A percentile compares a stretch with the other conserved stretches of the same genome.
phyloP scores from a whole-genome alignment of 2,329 filamentous ascomycete species.

The Rhynchosporium graminicola region DNA sequence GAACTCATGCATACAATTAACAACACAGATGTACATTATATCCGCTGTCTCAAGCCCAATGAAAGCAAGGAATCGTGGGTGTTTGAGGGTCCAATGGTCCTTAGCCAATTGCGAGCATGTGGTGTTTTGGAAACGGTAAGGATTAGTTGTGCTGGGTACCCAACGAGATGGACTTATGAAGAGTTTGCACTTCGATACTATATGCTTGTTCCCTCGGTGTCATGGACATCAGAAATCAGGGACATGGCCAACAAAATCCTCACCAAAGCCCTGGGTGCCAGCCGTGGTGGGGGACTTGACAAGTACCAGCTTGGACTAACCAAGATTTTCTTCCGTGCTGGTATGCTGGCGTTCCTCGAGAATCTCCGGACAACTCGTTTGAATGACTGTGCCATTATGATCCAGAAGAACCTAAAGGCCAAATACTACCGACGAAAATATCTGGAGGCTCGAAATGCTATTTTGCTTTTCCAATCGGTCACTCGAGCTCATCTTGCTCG shows the following conservation, averaged over 20 bases:
- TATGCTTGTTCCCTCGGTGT: constrained; percentile 86
- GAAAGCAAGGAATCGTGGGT: constrained; percentile 97
- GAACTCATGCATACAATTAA: constrained; percentile 98
- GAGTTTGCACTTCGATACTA: constrained; percentile 98
- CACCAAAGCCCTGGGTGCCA: constrained; percentile 80
- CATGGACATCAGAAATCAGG: constrained; percentile 92
- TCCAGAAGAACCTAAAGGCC: constrained; percentile 95
- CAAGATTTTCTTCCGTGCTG: constrained; percentile 98
- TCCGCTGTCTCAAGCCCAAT: constrained; percentile 98
- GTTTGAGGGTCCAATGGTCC: constrained; percentile 97
- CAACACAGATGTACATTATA: constrained; percentile 97
- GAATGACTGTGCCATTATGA: constrained; percentile 94
- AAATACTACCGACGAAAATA: constrained; percentile 95
- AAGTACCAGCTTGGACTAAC: constrained; percentile 98
- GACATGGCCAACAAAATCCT: constrained; percentile 93
- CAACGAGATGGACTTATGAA: constrained; percentile 97
- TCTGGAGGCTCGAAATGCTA: constrained; percentile 78
- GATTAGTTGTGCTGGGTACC: constrained; percentile 96
- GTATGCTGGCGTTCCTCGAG: constrained; percentile 97
- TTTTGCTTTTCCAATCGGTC: constrained; percentile 78
- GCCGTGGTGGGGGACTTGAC: constrained; percentile 72
- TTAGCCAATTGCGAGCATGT: constrained; percentile 94
- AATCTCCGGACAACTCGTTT: constrained; percentile 87
- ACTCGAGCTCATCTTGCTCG: constrained; percentile 78
- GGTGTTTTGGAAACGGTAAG: constrained; percentile 98